Conservation (phyloP, 2,329 filamentous ascomycete species). For the Hypoxylon sp. region DNA sequence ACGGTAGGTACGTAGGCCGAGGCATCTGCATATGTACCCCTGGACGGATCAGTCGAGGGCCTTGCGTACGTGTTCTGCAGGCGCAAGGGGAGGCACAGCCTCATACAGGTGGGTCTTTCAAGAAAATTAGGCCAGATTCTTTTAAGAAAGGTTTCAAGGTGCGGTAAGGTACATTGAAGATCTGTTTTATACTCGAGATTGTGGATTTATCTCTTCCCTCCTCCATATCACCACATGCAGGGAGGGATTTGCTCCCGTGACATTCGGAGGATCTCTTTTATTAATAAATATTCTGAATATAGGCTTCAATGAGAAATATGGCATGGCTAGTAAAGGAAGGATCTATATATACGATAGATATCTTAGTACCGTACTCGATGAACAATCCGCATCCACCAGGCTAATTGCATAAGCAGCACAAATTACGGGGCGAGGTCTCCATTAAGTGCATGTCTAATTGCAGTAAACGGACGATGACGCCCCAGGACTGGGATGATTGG, state of each 20-base stretch:
- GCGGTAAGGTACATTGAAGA: constrained; percentile 20
- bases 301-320: not conserved
- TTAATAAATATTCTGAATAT: not conserved
- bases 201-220: not conserved
- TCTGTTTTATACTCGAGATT: constrained; percentile 17
- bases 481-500: constrained; percentile 20
- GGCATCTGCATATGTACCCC: constrained; percentile 19
- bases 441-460: constrained; percentile 37
- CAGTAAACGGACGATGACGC: constrained; percentile 32
- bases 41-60: constrained; percentile 34
- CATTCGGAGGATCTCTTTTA: not conserved
- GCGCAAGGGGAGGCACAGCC: constrained; percentile 39
- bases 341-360: too few species aligned
- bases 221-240: not conserved
- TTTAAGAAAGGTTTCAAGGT: constrained; percentile 23
- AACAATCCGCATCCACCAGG: constrained; percentile 18
- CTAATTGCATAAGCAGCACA: constrained; percentile 33
- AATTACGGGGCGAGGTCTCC: constrained; percentile 27
- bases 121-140: constrained; percentile 14
- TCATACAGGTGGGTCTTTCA: constrained; percentile 32
- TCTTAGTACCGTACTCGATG: too few species aligned
- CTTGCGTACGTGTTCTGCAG: constrained; percentile 32
- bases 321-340: not conserved
- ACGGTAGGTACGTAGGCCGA: constrained; percentile 1
- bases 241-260: not conserved